Conservation (phyloP, 2,329 filamentous ascomycete genomes). For the Penicillium sp. region DNA sequence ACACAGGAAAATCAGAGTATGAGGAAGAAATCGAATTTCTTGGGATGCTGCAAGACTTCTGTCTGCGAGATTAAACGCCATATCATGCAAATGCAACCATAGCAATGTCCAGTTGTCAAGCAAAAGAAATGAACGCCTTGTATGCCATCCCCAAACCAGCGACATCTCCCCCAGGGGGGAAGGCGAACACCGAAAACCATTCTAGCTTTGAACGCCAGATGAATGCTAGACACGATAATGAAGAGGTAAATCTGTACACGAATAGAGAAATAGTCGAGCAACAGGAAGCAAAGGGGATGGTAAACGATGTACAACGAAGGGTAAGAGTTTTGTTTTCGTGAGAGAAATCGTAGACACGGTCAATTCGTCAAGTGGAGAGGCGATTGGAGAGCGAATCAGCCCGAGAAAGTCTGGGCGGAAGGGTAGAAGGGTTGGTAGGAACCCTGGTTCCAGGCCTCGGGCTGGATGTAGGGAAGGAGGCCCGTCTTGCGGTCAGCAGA, state of each 20-base stretch:
- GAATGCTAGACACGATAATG: slow-evolving; percentile 18
- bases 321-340: slow-evolving; percentile 21
- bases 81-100: slow-evolving; percentile 28
- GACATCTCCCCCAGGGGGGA: slow-evolving; percentile 1
- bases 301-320: slow-evolving; percentile 22
- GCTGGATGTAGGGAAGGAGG: slow-evolving; percentile 59
- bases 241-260: slow-evolving; percentile 16
- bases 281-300: slow-evolving; percentile 7
- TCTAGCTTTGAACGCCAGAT: slow-evolving; percentile 20
- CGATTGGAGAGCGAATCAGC: slow-evolving; percentile 21
- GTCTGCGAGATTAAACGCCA: slow-evolving; percentile 14
- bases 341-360: slow-evolving; percentile 27
- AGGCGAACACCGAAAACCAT: slow-evolving; percentile 10
- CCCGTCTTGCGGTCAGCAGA: slow-evolving; percentile 64
- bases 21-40: slow-evolving; percentile 1
- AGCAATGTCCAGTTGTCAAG: slow-evolving; percentile 7
- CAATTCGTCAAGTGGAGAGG: slow-evolving; percentile 23
- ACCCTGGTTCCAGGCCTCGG: slow-evolving; percentile 44
- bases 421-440: slow-evolving; percentile 33
- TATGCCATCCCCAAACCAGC: slow-evolving; percentile 7
- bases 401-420: slow-evolving; percentile 29
- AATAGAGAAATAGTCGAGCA: slow-evolving; percentile 1
- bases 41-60: slow-evolving; percentile 9
- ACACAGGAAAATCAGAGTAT: background rate
- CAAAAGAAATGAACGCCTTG: slow-evolving; percentile 15